A percentile compares a stretch with the other conserved stretches of the same genome.
These are phyloP conservation scores for Solanum commersonii DNA, from an alignment of 257 asterid genomes.

Conservation along the genomic window DNA sequence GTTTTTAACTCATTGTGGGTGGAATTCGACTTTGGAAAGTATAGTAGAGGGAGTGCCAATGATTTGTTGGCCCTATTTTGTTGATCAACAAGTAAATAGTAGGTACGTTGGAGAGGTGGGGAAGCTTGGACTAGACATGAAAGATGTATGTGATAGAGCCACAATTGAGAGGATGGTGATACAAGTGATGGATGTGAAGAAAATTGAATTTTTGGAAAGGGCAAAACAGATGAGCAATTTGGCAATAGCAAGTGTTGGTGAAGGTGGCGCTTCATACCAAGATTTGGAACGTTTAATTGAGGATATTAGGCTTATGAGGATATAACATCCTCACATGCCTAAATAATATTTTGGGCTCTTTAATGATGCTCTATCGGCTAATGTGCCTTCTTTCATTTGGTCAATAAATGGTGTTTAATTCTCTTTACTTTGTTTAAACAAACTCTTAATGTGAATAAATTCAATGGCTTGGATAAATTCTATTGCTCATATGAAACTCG, in stretches of 20 bases:
- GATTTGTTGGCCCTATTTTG: constrained; percentile 14
- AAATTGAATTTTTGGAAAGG: not conserved
- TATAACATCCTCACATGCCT: not conserved
- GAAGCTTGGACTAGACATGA: constrained; percentile 10
- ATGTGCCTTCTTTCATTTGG: not conserved
- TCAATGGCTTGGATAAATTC: not conserved
- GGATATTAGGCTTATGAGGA: not conserved
- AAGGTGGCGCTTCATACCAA: not conserved
- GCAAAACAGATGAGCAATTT: not conserved
- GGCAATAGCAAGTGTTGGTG: not conserved
- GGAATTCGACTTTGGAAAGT: constrained; percentile 18
- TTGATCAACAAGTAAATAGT: constrained; percentile 3
- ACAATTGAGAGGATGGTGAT: not conserved
- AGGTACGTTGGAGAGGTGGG: constrained; percentile 5
- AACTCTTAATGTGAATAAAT: not conserved
- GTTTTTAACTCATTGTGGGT: constrained; percentile 1
- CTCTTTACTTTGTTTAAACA: not conserved
- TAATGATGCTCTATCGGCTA: not conserved
- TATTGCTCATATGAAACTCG: not conserved
- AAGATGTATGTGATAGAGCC: constrained; percentile 6
- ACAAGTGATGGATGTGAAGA: not conserved
- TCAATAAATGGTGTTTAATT: not conserved
- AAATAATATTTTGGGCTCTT: not conserved
- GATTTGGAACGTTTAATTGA: not conserved
- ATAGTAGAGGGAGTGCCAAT: constrained; percentile 19